Evolutionary conservation across 805 yeast species (phyloP).

Genomic region (Lachancea nothofagi): DNA sequence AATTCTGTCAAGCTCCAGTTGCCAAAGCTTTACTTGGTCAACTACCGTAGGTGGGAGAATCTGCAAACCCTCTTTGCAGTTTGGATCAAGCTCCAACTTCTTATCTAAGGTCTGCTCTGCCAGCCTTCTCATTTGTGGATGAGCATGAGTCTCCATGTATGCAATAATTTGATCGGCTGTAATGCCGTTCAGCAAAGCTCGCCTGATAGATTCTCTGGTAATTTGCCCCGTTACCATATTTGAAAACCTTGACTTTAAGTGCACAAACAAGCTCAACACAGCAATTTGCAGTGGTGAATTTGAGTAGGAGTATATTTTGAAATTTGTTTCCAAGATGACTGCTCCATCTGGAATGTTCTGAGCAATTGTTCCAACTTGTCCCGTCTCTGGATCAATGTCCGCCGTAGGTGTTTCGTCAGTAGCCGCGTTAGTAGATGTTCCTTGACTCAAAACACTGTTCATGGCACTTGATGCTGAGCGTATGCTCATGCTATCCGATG

Average conservation of each 20-base stretch:
- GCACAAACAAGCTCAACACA: conserved; percentile 80
- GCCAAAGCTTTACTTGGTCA: conserved; percentile 95
- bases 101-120: conserved; percentile 67
- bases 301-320: conserved; percentile 87
- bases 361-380: conserved; percentile 21
- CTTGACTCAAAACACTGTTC: conserved; percentile 52
- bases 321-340: conserved; percentile 87
- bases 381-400: conserved; percentile 26
- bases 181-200: conserved; percentile 81
- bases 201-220: conserved; percentile 85
- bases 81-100: conserved; percentile 52
- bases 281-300: conserved; percentile 94
- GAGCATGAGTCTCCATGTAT: conserved; percentile 87
- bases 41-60: conserved; percentile 92
- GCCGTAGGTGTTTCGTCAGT: conserved; percentile 14
- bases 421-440: conserved; percentile 12
- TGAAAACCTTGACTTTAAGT: conserved; percentile 74
- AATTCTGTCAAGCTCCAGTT: conserved; percentile 88
- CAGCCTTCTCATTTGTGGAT: conserved; percentile 75
- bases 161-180: conserved; percentile 92
- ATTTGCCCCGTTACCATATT: conserved; percentile 92
- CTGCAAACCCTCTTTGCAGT: conserved; percentile 48
- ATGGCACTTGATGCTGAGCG: conserved; percentile 72
- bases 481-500: conserved; percentile 72
- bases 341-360: conserved; percentile 48